Conservation (phyloP, 1,284 basidiomycete genomes). For the Neolentinus lepideus region DNA sequence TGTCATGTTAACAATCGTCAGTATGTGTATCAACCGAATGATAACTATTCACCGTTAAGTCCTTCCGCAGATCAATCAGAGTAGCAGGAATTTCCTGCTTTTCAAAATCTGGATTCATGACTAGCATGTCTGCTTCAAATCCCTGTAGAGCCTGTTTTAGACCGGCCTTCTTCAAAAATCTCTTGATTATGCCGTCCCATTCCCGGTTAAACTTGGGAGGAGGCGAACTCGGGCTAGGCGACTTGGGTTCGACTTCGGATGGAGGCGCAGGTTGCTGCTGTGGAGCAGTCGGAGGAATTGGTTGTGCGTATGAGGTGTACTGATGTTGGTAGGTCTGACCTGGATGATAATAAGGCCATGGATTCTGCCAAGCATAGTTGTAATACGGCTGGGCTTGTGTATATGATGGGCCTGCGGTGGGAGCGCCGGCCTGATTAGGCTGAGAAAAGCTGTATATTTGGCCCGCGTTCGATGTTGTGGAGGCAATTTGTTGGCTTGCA, state of each 20-base stretch:
- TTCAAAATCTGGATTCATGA: constrained; percentile 64
- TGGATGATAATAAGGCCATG: constrained; percentile 14
- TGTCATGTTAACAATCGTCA: background rate
- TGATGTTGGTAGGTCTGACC: constrained; percentile 10
- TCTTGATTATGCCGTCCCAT: constrained; percentile 55
- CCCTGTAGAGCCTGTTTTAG: constrained; percentile 55
- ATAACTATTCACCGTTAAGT: constrained; percentile 39
- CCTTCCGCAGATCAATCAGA: constrained; percentile 41
- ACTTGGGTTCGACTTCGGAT: constrained; percentile 8
- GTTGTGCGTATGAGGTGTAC: background rate
- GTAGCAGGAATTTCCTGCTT: constrained; percentile 44
- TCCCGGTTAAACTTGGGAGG: constrained; percentile 38
- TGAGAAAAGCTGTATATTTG: background rate
- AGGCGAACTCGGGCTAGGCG: constrained; percentile 23
- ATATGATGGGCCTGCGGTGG: background rate
- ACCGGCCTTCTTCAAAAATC: constrained; percentile 49
- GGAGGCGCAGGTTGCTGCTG: constrained; percentile 1
- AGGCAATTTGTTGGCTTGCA: background rate
- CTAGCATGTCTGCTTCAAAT: constrained; percentile 63
- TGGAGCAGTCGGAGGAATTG: background rate
- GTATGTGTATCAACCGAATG: background rate
- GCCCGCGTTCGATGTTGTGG: background rate
- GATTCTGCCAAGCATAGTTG: constrained; percentile 19
- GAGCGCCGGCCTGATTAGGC: background rate
- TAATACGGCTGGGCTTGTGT: constrained; percentile 16